Evolutionary conservation across 1,284 basidiomycete genomes (phyloP).

Genomic region (Ceratobasidium theobromae): DNA sequence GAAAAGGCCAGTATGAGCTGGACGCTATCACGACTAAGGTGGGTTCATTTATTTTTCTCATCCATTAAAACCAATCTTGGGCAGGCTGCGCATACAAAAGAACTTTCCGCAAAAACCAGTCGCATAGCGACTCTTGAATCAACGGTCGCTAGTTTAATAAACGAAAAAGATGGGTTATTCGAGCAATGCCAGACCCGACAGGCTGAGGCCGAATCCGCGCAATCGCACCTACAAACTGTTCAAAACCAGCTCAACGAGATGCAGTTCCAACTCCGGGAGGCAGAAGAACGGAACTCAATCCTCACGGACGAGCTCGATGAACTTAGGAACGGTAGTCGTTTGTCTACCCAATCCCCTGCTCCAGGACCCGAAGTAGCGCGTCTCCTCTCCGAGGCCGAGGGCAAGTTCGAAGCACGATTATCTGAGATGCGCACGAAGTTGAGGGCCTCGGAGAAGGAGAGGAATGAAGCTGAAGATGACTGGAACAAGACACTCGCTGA

Average conservation of each 20-base stretch:
- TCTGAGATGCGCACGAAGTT: constrained; percentile 66
- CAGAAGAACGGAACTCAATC: constrained; percentile 66
- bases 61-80: not conserved
- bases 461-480: constrained; percentile 77
- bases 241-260: constrained; percentile 79
- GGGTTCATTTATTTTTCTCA: constrained; percentile 34
- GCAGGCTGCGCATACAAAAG: constrained; percentile 70
- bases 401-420: constrained; percentile 72
- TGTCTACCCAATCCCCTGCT: constrained; percentile 35
- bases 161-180: constrained; percentile 77
- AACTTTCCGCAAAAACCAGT: constrained; percentile 59
- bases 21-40: constrained; percentile 78
- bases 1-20: constrained; percentile 72
- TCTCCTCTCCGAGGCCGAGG: constrained; percentile 74
- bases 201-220: constrained; percentile 81
- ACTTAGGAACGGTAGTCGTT: constrained; percentile 25
- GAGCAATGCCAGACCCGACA: constrained; percentile 82
- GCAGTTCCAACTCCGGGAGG: constrained; percentile 81
- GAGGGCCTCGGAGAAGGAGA: constrained; percentile 63
- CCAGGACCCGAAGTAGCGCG: constrained; percentile 59
- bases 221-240: constrained; percentile 69
- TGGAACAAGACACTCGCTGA: constrained; percentile 80
- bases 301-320: constrained; percentile 74
- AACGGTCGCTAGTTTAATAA: constrained; percentile 63
- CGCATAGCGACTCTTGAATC: constrained; percentile 71